Evolutionary conservation across 1,284 basidiomycete species (phyloP).

Genomic region (Coniophora puteana): DNA sequence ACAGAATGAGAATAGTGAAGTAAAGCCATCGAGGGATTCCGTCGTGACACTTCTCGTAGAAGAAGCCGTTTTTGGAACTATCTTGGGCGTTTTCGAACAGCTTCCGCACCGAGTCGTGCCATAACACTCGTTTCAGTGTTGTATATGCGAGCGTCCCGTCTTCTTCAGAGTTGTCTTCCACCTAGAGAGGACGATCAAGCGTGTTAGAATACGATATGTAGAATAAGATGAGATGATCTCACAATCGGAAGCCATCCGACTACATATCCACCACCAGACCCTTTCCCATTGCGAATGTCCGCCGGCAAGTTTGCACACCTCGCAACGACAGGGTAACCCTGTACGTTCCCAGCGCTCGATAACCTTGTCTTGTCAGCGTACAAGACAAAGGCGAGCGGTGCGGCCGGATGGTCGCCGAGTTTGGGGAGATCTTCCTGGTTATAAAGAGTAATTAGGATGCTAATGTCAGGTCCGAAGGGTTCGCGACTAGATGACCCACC

Average conservation of each 20-base stretch:
- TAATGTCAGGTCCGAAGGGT: background rate
- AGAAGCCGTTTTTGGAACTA: conserved; percentile 1
- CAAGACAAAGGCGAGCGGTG: background rate
- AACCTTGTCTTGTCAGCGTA: conserved; percentile 1
- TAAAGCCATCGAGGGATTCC: background rate
- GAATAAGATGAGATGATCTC: conserved; percentile 5
- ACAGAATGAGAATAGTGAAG: background rate
- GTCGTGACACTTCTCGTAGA: background rate
- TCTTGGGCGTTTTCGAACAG: conserved; percentile 5
- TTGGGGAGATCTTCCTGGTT: conserved; percentile 1
- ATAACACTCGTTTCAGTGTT: background rate
- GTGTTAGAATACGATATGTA: background rate
- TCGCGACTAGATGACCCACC: conserved; percentile 10
- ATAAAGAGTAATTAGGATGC: background rate
- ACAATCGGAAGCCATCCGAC: conserved; percentile 44
- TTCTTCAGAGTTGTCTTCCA: conserved; percentile 20
- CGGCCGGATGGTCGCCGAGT: background rate
- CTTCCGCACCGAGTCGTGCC: conserved; percentile 14
- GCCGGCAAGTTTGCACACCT: conserved; percentile 32
- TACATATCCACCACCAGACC: conserved; percentile 32
- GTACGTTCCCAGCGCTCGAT: conserved; percentile 16
- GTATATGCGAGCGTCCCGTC: conserved; percentile 5
- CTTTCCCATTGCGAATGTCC: conserved; percentile 32
- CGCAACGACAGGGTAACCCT: conserved; percentile 40
- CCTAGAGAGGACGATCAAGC: conserved; percentile 10